Evolutionary conservation across 179 eudicot genomes (phyloP), one percentile per base, ranked within the genome.

Genomic region (Patellifolia procumbens): DNA sequence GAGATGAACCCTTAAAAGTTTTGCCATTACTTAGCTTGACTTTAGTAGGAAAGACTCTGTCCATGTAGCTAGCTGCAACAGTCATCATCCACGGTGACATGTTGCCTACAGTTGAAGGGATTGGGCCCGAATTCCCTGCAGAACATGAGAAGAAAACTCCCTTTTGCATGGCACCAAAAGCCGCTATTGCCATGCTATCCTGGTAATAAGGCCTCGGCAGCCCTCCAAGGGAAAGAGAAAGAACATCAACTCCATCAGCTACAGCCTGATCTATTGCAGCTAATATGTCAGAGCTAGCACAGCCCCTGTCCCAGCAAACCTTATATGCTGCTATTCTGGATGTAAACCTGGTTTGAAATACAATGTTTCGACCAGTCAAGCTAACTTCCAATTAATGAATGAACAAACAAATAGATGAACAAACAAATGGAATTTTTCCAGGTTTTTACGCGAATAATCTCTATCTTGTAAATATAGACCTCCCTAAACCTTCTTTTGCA

Each of bases 41-140:
- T 34, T 11, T 74, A 31, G 91, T 78, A 6, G 91, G 89, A 68
- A 91, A 91, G 26, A 48, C 73, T 10, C 97, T 80, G 82, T 90
- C 90, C 7, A 73, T 66, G 75, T 84, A 88, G 86, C 97, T 91
- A 0, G 97, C 97, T 20, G 74, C 97, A 31, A 91, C 91, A 0
- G 97, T 91, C 82, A 72, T 81, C 66, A 91, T 84, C 97, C 97
- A 91, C 11, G 97, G 97, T 7, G 97, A 92, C 68, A 78, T 77
- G 74, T 91, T 91, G 73, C 85, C 86, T 39, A 89, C 93, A 8
- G 87, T 80, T 31, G 90, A 87, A 24, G 82, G 79, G 20, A 16
- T 75, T 11, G 97, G 97, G n/a, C 97, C 97, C 0, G 91, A 89
- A 32, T 91, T 91, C 20, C 97, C 97, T 9, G 97, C 97, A n/a